Conservation (phyloP, 1,284 basidiomycete genomes). For the Agroathelia rolfsii region DNA sequence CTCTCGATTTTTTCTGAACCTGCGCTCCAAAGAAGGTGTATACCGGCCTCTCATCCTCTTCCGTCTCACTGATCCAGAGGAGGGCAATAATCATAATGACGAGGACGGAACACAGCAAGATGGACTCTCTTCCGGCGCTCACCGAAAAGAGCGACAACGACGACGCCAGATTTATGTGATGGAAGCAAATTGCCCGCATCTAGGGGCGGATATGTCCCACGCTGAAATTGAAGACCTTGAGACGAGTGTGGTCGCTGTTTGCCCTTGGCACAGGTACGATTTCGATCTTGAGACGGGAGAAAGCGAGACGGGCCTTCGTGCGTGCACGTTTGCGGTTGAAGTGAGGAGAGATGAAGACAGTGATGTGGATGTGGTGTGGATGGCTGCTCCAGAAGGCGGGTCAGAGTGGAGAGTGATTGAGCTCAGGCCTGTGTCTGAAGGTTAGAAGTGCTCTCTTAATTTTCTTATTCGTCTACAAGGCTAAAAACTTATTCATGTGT, state of each 20-base stretch:
- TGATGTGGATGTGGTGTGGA: conserved; percentile 45
- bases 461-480: no score
- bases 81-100: conserved; percentile 11
- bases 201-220: conserved; percentile 77
- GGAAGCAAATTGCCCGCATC: conserved; percentile 79
- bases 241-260: conserved; percentile 51
- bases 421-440: conserved; percentile 75
- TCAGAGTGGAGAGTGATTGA: conserved; percentile 65
- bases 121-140: conserved; percentile 6
- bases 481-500: no score
- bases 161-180: conserved; percentile 63
- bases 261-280: conserved; percentile 83
- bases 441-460: conserved; percentile 23
- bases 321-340: conserved; percentile 70
- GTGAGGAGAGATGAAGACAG: conserved; percentile 31
- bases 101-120: conserved; percentile 11
- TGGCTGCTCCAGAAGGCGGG: conserved; percentile 52
- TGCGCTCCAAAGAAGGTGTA: conserved; percentile 50
- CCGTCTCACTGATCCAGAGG: conserved; percentile 36
- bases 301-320: conserved; percentile 67
- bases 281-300: conserved; percentile 63
- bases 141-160: conserved; percentile 11
- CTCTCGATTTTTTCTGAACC: conserved; percentile 57
- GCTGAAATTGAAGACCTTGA: conserved; percentile 70
- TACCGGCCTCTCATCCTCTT: conserved; percentile 71